Evolutionary conservation across 345 rosid species (phyloP).

Genomic region (Salix caprea): DNA sequence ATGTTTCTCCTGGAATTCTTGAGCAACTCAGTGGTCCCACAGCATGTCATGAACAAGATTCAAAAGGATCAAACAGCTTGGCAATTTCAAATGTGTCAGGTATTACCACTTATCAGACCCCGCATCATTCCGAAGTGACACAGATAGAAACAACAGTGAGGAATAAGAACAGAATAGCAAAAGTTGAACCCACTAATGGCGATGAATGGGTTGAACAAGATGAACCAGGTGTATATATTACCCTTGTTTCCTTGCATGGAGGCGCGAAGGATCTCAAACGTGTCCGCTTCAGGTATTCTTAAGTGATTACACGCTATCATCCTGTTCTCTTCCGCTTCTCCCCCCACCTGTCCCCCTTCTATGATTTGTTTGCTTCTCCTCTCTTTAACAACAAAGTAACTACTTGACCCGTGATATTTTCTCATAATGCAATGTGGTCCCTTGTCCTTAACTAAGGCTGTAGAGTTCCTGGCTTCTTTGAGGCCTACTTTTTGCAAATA

Average conservation of each 20-base stretch:
- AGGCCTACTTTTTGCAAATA: not conserved
- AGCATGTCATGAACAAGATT: constrained; percentile 11
- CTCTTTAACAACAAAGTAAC: not conserved
- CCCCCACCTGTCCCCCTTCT: not conserved
- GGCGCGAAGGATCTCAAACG: constrained; percentile 29
- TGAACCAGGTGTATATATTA: constrained; percentile 23
- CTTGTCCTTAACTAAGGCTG: not conserved
- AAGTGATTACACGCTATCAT: not conserved
- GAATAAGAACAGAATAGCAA: constrained; percentile 13
- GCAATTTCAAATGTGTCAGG: constrained; percentile 2
- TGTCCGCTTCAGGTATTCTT: constrained; percentile 27
- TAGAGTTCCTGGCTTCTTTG: not conserved
- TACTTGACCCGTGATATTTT: not conserved
- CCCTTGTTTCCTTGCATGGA: constrained; percentile 23
- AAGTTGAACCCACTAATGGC: constrained; percentile 16
- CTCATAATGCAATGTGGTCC: not conserved
- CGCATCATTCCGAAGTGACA: constrained; percentile 5
- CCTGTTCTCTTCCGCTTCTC: not conserved
- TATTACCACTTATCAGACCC: not conserved
- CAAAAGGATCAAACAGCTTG: constrained; percentile 11
- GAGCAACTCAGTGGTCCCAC: constrained; percentile 8
- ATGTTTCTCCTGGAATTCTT: constrained; percentile 7
- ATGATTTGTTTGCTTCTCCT: not conserved
- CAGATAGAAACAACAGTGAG: constrained; percentile 5
- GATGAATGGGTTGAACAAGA: constrained; percentile 30